phyloP scores from a whole-genome alignment of 371 early-diverging fungal species.

The Dichotomocladium elegans region DNA sequence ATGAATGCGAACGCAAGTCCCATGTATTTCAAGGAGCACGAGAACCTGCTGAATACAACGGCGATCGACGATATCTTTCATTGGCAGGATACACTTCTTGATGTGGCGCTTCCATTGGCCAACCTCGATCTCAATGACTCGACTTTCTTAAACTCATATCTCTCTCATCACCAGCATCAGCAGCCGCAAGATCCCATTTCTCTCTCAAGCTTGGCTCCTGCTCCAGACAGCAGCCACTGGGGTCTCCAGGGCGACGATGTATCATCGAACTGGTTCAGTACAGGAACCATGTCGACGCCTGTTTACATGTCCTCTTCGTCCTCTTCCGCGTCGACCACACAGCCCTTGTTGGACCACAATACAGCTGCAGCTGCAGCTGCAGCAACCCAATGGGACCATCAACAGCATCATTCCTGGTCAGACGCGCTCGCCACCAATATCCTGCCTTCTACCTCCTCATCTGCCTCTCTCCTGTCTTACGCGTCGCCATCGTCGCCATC shows the following conservation, averaged over 20 bases:
- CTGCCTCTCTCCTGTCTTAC: too few species aligned
- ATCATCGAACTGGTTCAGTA: neutral
- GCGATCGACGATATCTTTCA: neutral
- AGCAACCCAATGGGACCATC: neutral
- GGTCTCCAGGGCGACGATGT: neutral
- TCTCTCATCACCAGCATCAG: too few species aligned
- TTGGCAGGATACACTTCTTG: neutral
- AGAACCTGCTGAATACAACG: neutral
- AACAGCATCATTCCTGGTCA: too few species aligned
- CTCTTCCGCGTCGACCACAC: too few species aligned
- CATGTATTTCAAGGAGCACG: neutral
- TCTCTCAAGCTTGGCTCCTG: too few species aligned
- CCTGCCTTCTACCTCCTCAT: neutral
- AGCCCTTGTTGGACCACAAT: neutral
- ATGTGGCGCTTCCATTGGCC: slow-evolving; percentile 1
- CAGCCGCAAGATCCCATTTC: too few species aligned
- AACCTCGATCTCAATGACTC: neutral
- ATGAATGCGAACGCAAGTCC: too few species aligned
- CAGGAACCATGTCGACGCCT: neutral
- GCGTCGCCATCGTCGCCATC: neutral
- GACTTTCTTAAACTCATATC: neutral
- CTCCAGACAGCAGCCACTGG: too few species aligned
- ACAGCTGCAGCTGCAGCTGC: neutral
- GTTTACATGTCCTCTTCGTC: neutral
- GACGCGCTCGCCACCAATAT: too few species aligned